Evolutionary conservation across 2,329 filamentous ascomycete genomes (phyloP).

Genomic region (Basipetospora chlamydospora): DNA sequence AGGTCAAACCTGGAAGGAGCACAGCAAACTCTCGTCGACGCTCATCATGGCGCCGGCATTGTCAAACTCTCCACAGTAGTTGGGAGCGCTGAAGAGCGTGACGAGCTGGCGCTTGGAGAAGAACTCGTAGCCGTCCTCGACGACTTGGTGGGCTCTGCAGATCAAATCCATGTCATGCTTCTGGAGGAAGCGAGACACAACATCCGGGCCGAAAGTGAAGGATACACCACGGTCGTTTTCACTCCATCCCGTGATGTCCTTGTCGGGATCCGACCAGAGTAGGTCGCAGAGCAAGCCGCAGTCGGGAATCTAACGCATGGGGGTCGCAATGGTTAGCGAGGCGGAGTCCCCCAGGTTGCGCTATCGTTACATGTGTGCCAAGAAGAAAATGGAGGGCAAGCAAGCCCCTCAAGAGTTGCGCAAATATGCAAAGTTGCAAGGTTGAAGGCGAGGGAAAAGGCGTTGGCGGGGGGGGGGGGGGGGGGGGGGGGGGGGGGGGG

Average conservation of each 20-base stretch:
- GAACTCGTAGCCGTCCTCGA: constrained; percentile 98
- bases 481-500: too few species aligned
- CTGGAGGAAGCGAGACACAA: constrained; percentile 89
- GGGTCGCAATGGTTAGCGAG: too few species aligned
- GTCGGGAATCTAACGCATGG: too few species aligned
- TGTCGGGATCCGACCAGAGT: constrained; percentile 92
- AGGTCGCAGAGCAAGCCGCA: constrained; percentile 92
- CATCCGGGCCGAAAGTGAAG: constrained; percentile 96
- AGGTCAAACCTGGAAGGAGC: constrained; percentile 97
- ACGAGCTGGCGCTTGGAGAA: constrained; percentile 91
- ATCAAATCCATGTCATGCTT: constrained; percentile 95
- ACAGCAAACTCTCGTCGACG: constrained; percentile 81
- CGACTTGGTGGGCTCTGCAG: constrained; percentile 96
- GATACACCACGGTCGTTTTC: constrained; percentile 96
- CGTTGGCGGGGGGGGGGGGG: too few species aligned
- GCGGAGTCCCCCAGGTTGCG: too few species aligned
- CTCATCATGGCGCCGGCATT: constrained; percentile 99
- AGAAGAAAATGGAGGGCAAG: too few species aligned
- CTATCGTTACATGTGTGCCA: too few species aligned
- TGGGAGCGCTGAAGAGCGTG: constrained; percentile 94
- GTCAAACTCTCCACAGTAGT: constrained; percentile 98
- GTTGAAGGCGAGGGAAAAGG: too few species aligned
- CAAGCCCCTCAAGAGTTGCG: too few species aligned
- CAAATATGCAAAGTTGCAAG: too few species aligned
- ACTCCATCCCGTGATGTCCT: constrained; percentile 98